Conservation (phyloP, 768 basidiomycete genomes). For the Russula sp. region DNA sequence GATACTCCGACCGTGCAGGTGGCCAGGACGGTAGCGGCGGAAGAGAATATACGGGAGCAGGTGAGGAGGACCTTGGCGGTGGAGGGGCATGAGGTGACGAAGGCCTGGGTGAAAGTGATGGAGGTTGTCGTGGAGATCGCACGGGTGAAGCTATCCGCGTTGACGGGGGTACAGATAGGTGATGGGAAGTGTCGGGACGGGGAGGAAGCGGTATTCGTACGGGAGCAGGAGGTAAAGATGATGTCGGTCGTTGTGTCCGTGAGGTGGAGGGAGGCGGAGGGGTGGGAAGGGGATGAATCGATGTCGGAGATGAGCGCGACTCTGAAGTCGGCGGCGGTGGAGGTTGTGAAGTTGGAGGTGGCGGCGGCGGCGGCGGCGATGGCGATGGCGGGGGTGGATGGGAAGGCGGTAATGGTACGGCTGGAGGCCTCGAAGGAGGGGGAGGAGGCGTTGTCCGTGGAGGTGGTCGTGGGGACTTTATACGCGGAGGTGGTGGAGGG, state of each 20-base stretch:
- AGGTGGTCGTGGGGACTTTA: constrained; percentile 24
- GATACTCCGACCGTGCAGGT: constrained; percentile 45
- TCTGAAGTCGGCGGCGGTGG: constrained; percentile 18
- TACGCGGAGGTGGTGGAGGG: constrained; percentile 28
- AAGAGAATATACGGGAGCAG: constrained; percentile 33
- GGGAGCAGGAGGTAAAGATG: constrained; percentile 17
- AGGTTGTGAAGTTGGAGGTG: constrained; percentile 26
- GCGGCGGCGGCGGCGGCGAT: constrained; percentile 23
- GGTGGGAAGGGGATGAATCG: constrained; percentile 23
- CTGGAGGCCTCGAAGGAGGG: constrained; percentile 27
- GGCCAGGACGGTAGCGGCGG: constrained; percentile 49
- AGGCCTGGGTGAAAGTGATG: constrained; percentile 30
- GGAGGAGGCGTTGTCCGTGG: constrained; percentile 12
- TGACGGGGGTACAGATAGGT: constrained; percentile 25
- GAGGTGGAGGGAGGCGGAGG: constrained; percentile 28
- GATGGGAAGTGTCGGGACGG: constrained; percentile 27
- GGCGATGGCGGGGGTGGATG: constrained; percentile 30
- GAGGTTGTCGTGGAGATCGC: constrained; percentile 25
- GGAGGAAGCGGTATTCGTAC: constrained; percentile 24
- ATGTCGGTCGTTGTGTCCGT: constrained; percentile 25
- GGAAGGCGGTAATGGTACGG: constrained; percentile 12
- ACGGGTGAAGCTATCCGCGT: constrained; percentile 17
- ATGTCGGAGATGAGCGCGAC: constrained; percentile 26
- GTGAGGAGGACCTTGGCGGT: constrained; percentile 18
- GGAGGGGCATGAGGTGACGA: constrained; percentile 19